Conservation (phyloP, 2,329 filamentous ascomycete species). For the Xylariales sp. region DNA sequence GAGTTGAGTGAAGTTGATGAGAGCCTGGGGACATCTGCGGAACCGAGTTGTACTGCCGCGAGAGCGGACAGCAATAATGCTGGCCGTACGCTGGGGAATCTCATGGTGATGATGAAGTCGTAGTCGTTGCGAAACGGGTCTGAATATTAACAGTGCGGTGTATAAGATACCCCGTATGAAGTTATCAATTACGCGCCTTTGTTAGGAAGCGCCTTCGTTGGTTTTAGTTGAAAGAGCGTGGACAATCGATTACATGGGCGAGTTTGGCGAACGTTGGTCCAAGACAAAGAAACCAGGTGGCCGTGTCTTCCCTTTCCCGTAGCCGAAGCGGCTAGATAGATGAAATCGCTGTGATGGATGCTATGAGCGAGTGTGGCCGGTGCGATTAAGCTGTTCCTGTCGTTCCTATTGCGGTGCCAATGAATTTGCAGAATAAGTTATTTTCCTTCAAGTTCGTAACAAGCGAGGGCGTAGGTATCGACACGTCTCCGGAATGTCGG, state of each 20-base stretch:
- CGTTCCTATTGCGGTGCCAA: slow-evolving; percentile 9
- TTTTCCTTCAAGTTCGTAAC: slow-evolving; percentile 15
- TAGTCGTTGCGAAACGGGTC: slow-evolving; percentile 18
- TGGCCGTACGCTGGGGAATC: slow-evolving; percentile 59
- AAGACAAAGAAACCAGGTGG: slow-evolving; percentile 33
- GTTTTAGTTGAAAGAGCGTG: slow-evolving; percentile 35
- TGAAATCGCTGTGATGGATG: slow-evolving; percentile 2
- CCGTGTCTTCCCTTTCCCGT: slow-evolving; percentile 18
- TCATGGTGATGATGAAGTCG: slow-evolving; percentile 54
- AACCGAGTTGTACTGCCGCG: slow-evolving; percentile 59
- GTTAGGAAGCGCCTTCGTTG: slow-evolving; percentile 37
- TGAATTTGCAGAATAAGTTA: slow-evolving; percentile 4
- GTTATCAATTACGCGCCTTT: slow-evolving; percentile 31
- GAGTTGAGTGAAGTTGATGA: slow-evolving; percentile 85
- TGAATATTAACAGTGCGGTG: slow-evolving; percentile 33
- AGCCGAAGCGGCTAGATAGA: slow-evolving; percentile 8
- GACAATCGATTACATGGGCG: slow-evolving; percentile 42
- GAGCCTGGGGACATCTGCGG: slow-evolving; percentile 73
- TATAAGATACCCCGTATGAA: slow-evolving; percentile 28
- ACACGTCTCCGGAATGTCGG: slow-evolving; percentile 16
- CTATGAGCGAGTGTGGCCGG: slow-evolving; percentile 7
- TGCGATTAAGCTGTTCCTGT: neutral
- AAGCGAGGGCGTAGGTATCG: slow-evolving; percentile 29
- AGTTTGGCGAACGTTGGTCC: slow-evolving; percentile 13
- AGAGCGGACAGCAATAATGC: slow-evolving; percentile 59